Evolutionary conservation across 306 rosid genomes (phyloP), one percentile per base, ranked within the genome.

Genomic region (Rosa lucieae): DNA sequence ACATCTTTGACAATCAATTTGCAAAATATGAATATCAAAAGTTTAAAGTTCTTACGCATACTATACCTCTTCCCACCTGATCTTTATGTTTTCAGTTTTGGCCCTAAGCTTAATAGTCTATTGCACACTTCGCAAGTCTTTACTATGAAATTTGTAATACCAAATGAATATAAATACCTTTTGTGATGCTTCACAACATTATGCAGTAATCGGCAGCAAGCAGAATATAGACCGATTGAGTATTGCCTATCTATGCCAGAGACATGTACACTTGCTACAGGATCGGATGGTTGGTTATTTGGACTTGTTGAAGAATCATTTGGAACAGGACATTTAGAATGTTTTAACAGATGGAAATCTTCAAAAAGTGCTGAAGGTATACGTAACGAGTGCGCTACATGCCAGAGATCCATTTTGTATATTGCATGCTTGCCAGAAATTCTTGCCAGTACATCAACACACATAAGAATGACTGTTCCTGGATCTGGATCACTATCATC

Each of bases 401-500:
- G 94, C 86, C 92, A 86, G 73, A 82, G 82, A 74, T 89, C 88
- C 97, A 89, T 88, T 56, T 85, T 80, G 84, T 84, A 94, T 21
- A 89, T 77, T 80, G 92, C 80, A 61, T 84, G 90, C 80, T 88
- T 94, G 82, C 97, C 92, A 32, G 92, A 91, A 68, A 91, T 77
- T 84, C 94, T 86, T 75, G 77, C 81, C 20, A 92, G 95, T 76
- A 92, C 92, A 83, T 92, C 92, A 88, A 92, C 91, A 80, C 97
- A 88, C 99, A 94, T 92, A 77, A 92, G 95, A 88, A 92, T 84
- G 79, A 90, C 89, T 23, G 99, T 72, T 84, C 97, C 97, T 26
- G 95, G 87, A 92, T 94, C 99, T 39, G 97, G 97, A 78, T 83
- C 71, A 73, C 58, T 67, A 68, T 79, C 68, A 53, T 79, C 86